Base-by-base conservation (phyloP, 2,329 filamentous ascomycete species). In the Fonsecaea monophora region DNA sequence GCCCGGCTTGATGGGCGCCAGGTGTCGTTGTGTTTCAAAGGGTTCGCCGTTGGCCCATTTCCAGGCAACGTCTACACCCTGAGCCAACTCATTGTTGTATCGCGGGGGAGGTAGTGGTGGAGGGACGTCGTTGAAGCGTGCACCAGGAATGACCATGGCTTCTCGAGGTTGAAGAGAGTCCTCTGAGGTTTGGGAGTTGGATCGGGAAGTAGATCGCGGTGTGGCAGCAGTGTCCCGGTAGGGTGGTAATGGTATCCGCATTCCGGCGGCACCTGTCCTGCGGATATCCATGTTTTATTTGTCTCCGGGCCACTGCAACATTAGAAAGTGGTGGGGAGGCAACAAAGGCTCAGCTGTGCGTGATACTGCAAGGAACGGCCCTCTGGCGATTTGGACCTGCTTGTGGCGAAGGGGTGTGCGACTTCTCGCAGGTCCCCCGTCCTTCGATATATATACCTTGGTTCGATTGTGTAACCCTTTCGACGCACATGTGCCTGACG, bases 21-120 rank as follows among this genome's bases (percentile, higher is more conserved):
- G 75, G 6, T 57, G 66, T 62, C 63, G 54, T 18, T 60, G 25
- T 13, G 70, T 68, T 56, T 76, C 77, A 75, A 84, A 83, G 70
- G 82, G 79, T 60, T 82, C 77, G 66, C 79, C 81, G 77, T 90
- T 89, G 69, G 84, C 86, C 82, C 85, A 87, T 75, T 85, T 80
- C 87, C 87, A 90, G 67, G 84, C 87, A 63, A 84, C 82, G 77
- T 90, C 88, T 72, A 85, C 82, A 40, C 86, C 87, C 69, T 82
- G 77, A 72, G 82, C 79, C 70, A 87, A 78, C 67, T 87, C 84
- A 71, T 82, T 81, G 66, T 90, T 84, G 74, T 83, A 79, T 76
- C 82, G 83, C 60, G 88, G 86, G 65, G 89, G 89, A 72, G 88
- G 89, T 73, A 90, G 81, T 58, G 88, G 87, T 70, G 89, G 88